phyloP scores from a whole-genome alignment of 2,329 filamentous ascomycete species.

The Xylaria sp. region DNA sequence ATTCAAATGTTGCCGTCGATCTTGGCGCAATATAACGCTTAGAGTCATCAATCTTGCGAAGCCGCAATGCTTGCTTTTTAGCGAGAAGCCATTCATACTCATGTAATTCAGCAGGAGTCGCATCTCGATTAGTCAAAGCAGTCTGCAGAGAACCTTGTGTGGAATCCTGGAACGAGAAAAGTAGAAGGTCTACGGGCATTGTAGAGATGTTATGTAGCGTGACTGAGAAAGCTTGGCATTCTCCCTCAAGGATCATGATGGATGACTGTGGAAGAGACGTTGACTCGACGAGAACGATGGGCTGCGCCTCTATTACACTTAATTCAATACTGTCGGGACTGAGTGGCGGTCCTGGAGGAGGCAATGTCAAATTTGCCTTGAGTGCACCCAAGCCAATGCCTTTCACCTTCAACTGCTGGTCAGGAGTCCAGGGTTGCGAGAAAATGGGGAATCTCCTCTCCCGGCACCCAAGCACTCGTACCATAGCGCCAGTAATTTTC shows the following conservation, averaged over 20 bases:
- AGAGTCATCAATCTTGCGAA: slow-evolving; percentile 62
- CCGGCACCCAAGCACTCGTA: slow-evolving; percentile 84
- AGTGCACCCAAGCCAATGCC: slow-evolving; percentile 73
- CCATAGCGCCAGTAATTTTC: slow-evolving; percentile 79
- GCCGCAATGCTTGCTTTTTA: slow-evolving; percentile 75
- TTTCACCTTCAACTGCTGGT: slow-evolving; percentile 79
- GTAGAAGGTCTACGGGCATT: slow-evolving; percentile 82
- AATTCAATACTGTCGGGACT: slow-evolving; percentile 68
- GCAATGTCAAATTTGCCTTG: slow-evolving; percentile 56
- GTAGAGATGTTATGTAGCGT: slow-evolving; percentile 80
- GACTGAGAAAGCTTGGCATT: slow-evolving; percentile 79
- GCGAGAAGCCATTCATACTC: slow-evolving; percentile 85
- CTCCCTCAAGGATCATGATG: slow-evolving; percentile 93
- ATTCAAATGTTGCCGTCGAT: slow-evolving; percentile 75
- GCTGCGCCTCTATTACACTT: slow-evolving; percentile 83
- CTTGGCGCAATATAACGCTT: slow-evolving; percentile 73
- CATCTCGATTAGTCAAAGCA: slow-evolving; percentile 79
- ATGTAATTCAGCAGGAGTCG: slow-evolving; percentile 81
- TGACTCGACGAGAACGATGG: slow-evolving; percentile 78
- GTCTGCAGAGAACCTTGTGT: slow-evolving; percentile 81
- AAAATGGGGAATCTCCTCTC: slow-evolving; percentile 89
- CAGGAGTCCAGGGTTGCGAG: slow-evolving; percentile 77
- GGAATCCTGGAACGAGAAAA: slow-evolving; percentile 91
- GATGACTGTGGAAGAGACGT: slow-evolving; percentile 85
- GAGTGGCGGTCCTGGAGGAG: slow-evolving; percentile 55